Evolutionary conservation across 495 filamentous ascomycete species (phyloP), one percentile per base, ranked within the genome.

Genomic region (Niebla homalea): DNA sequence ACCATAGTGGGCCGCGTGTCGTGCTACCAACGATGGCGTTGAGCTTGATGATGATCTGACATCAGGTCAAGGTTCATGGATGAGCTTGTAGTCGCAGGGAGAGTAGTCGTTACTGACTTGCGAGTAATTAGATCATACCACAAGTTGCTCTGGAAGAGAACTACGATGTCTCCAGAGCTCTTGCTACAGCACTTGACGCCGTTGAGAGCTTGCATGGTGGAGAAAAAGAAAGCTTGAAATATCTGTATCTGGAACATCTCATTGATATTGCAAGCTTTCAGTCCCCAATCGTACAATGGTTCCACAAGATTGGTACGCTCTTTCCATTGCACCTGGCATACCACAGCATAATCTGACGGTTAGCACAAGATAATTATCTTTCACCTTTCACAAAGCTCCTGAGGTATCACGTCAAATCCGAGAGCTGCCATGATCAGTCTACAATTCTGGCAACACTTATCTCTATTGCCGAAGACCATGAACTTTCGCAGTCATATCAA

Each of bases 211-310:
- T 55, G 1, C 65, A 63, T 6, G 68, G 69, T 29, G 64, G 69
- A 29, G 67, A 70, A 0, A 67, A 78, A 48, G 69, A 77, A 42
- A 55, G 58, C 0, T 62, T 88, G 42, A 67, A 76, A 21, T 50
- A 81, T 7, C 73, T 87, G 39, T 80, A 89, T 59, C 65, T 94
- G 22, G 80, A 85, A 57, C 83, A 87, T 57, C 67, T 89, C 25
- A 71, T 94, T 11, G 70, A 79, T 40, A 83, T 94, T 55, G 87
- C 87, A 12, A 72, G 79, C 50, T 32, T 48, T 15, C 78, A 78
- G 55, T 90, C 87, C 11, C 77, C 85, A 15, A 77, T 78, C 15
- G 84, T 93, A 75, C 80, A 81, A 38, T 96, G 89, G 89, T 92
- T 77, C 70, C 73, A 80, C 48, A 79, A 81, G 52, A 68, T 73